A percentile compares a stretch with the other conserved stretches of the same genome.
Conservation (phyloP, 169 alveolate genomes). For the Cyclospora cayetanensis region DNA sequence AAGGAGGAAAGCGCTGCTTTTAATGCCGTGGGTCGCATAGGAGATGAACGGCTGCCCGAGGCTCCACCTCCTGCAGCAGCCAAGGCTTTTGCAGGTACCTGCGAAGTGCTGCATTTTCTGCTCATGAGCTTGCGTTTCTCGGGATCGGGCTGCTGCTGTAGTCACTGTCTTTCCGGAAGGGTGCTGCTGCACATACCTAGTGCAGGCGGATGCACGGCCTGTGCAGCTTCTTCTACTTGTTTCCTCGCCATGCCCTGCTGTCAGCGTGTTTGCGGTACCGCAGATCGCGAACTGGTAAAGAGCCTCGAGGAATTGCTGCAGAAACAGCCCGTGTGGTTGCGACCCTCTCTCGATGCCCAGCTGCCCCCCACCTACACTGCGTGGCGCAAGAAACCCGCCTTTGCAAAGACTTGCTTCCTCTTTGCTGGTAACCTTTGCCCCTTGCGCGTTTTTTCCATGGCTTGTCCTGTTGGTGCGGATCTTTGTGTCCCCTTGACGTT, state of each 20-base stretch:
- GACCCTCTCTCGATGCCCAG: constrained; percentile 75
- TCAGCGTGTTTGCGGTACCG: neutral
- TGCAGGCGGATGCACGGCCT: no score
- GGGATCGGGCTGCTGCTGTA: neutral
- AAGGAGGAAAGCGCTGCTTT: constrained; percentile 46
- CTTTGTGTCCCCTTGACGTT: no score
- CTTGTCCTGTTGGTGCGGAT: neutral
- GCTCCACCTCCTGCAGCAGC: constrained; percentile 66
- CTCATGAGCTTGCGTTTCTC: neutral
- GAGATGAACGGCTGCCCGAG: constrained; percentile 49
- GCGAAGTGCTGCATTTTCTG: neutral
- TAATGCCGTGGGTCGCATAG: constrained; percentile 58
- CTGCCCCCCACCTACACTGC: constrained; percentile 74
- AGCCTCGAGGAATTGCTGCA: constrained; percentile 65
- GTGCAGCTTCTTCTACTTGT: constrained; percentile 18
- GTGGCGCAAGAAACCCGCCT: constrained; percentile 77
- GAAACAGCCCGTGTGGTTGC: constrained; percentile 78
- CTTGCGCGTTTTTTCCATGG: neutral
- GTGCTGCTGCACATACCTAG: neutral
- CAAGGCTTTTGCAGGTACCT: constrained; percentile 56
- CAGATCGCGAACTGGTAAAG: constrained; percentile 46
- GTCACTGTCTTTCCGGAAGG: neutral
- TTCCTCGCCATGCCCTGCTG: neutral
- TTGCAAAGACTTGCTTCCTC: constrained; percentile 69
- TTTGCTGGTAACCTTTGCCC: constrained; percentile 38